phyloP scores from a whole-genome alignment of 2,329 filamentous ascomycete species.

The Clonostachys solani region DNA sequence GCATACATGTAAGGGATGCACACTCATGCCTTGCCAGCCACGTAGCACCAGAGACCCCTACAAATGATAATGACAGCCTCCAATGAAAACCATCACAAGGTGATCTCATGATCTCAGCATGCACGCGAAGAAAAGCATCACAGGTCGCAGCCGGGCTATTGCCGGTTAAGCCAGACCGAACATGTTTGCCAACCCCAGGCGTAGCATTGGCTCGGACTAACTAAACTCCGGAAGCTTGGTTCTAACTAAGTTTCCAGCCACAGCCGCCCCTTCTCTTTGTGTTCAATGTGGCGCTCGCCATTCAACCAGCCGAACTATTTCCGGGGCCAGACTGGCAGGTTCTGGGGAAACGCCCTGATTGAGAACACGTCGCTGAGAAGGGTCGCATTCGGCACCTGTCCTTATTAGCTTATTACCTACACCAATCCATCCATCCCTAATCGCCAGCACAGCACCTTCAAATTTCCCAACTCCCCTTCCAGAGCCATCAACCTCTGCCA shows the following conservation, averaged over 20 bases:
- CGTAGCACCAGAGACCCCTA: no score
- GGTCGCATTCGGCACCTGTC: not conserved
- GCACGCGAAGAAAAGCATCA: no score
- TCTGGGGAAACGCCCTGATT: not conserved
- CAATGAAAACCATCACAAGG: no score
- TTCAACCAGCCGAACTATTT: not conserved
- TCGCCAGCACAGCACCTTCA: not conserved
- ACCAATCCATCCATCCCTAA: not conserved
- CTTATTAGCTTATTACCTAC: not conserved
- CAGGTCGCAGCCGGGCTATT: no score
- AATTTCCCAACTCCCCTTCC: not conserved
- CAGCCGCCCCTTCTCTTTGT: not conserved
- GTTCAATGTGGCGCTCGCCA: not conserved
- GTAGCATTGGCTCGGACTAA: no score
- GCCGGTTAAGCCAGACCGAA: no score
- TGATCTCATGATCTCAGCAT: no score
- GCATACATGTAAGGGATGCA: no score
- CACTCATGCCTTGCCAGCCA: no score
- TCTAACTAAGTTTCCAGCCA: not conserved
- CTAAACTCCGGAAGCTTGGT: no score
- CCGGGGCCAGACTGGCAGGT: not conserved
- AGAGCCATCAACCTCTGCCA: not conserved
- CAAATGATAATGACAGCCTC: no score
- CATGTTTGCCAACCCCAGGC: no score
- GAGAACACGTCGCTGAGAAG: conserved; percentile 2